Conservation (phyloP, 2,329 filamentous ascomycete species). For the Penicillium crustosum region DNA sequence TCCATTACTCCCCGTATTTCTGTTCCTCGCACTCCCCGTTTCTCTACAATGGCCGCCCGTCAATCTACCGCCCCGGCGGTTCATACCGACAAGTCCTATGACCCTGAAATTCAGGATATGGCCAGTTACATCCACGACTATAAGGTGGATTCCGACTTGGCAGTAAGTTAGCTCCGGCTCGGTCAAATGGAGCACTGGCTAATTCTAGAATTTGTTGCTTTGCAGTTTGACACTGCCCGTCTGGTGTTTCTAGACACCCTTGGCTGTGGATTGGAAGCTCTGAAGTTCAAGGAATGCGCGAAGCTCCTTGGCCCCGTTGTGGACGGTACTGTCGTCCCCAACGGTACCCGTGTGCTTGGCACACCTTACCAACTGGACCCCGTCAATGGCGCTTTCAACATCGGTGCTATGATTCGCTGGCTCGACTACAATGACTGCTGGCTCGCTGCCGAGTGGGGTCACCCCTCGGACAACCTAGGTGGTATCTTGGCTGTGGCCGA, state of each 20-base stretch:
- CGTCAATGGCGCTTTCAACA: slow-evolving; percentile 96
- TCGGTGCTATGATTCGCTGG: slow-evolving; percentile 98
- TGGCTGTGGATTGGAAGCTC: slow-evolving; percentile 91
- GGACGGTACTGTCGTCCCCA: slow-evolving; percentile 84
- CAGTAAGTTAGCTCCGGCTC: slow-evolving; percentile 59
- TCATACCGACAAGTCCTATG: slow-evolving; percentile 61
- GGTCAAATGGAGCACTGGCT: neutral
- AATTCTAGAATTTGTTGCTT: slow-evolving; percentile 1
- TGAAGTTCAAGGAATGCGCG: slow-evolving; percentile 92
- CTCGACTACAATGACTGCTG: slow-evolving; percentile 99
- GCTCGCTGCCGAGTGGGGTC: slow-evolving; percentile 98
- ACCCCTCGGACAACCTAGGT: slow-evolving; percentile 96
- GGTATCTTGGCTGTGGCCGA: slow-evolving; percentile 95
- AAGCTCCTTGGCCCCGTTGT: slow-evolving; percentile 93
- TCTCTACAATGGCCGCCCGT: slow-evolving; percentile 47
- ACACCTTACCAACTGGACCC: slow-evolving; percentile 94
- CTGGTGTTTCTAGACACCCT: slow-evolving; percentile 96
- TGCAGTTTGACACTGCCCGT: slow-evolving; percentile 81
- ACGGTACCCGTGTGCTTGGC: slow-evolving; percentile 86
- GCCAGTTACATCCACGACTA: slow-evolving; percentile 92
- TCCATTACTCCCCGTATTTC: slow-evolving; percentile 20
- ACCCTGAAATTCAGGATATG: slow-evolving; percentile 93
- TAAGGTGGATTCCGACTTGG: slow-evolving; percentile 84
- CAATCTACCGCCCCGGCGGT: slow-evolving; percentile 40
- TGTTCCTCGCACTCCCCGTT: slow-evolving; percentile 30